Conservation (phyloP, 148 eudicot species). For the Selenicereus undatus region DNA sequence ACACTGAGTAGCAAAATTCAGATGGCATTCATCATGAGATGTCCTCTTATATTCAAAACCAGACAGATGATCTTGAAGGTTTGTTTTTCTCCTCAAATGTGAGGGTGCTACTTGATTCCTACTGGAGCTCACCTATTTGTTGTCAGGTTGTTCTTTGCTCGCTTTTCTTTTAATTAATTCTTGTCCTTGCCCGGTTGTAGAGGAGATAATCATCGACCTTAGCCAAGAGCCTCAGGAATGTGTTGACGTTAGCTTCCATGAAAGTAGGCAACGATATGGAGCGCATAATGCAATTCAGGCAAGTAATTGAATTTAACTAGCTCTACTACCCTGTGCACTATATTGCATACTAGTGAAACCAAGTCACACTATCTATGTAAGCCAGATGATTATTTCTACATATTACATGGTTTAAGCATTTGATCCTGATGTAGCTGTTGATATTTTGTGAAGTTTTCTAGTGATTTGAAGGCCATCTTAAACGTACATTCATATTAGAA, state of each 20-base stretch:
- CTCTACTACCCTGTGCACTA: neutral
- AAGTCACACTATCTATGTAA: neutral
- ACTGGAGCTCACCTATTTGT: neutral
- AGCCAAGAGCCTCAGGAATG: constrained; percentile 84
- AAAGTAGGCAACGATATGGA: constrained; percentile 71
- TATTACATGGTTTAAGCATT: neutral
- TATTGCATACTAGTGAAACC: neutral
- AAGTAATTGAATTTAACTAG: constrained; percentile 19
- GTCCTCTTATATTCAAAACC: constrained; percentile 31
- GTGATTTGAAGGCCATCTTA: neutral
- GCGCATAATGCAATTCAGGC: constrained; percentile 92
- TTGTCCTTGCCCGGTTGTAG: constrained; percentile 33
- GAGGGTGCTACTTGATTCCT: constrained; percentile 12
- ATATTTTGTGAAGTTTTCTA: neutral
- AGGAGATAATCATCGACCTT: constrained; percentile 85
- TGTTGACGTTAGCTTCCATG: constrained; percentile 77
- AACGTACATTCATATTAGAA: neutral
- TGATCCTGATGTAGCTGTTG: neutral
- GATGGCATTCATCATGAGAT: constrained; percentile 24
- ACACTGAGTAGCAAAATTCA: constrained; percentile 38
- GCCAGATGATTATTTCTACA: neutral
- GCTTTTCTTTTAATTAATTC: neutral
- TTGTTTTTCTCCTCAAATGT: constrained; percentile 5
- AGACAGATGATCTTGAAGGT: constrained; percentile 69
- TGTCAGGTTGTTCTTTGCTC: neutral